phyloP scores from a whole-genome alignment of 2,329 filamentous ascomycete genomes.

The Macrophomina phaseolina region DNA sequence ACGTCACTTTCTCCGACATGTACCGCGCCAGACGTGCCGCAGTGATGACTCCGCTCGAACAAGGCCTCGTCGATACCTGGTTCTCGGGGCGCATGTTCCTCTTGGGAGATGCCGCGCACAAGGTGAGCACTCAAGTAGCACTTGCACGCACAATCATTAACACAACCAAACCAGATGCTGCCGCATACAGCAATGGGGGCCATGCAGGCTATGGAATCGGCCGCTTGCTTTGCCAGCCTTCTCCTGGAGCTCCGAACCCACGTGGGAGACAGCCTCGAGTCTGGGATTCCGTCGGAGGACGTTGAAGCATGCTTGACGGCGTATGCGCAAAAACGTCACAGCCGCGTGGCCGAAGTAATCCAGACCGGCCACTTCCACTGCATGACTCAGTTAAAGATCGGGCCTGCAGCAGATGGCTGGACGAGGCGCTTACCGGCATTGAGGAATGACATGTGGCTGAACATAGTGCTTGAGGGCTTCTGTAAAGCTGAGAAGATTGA shows the following conservation, averaged over 20 bases:
- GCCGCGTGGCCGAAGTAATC: neutral
- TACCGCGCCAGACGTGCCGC: slow-evolving; percentile 35
- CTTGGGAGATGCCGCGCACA: slow-evolving; percentile 52
- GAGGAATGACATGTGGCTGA: slow-evolving; percentile 11
- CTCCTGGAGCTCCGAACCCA: neutral
- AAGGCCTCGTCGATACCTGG: slow-evolving; percentile 48
- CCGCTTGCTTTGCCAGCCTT: slow-evolving; percentile 30
- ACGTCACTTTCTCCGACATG: slow-evolving; percentile 42
- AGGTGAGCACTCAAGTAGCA: slow-evolving; percentile 35
- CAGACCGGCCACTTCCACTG: neutral
- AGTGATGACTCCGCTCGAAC: slow-evolving; percentile 40
- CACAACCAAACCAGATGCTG: slow-evolving; percentile 23
- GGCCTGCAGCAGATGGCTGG: neutral
- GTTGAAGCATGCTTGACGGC: neutral
- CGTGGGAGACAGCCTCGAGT: neutral
- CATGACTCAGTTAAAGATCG: slow-evolving; percentile 2
- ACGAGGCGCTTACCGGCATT: neutral
- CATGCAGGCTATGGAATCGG: slow-evolving; percentile 35
- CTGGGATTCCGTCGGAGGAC: neutral
- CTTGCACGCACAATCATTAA: neutral
- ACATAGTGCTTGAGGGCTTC: neutral
- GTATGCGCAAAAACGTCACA: neutral
- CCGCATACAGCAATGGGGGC: slow-evolving; percentile 33
- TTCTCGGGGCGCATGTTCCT: slow-evolving; percentile 46
- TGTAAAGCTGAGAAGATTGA: slow-evolving; percentile 1